Percentiles rank a stretch among this genome's conserved stretches.
Evolutionary conservation across 257 asterid species (phyloP).

Genomic region (Agastache rugosa): DNA sequence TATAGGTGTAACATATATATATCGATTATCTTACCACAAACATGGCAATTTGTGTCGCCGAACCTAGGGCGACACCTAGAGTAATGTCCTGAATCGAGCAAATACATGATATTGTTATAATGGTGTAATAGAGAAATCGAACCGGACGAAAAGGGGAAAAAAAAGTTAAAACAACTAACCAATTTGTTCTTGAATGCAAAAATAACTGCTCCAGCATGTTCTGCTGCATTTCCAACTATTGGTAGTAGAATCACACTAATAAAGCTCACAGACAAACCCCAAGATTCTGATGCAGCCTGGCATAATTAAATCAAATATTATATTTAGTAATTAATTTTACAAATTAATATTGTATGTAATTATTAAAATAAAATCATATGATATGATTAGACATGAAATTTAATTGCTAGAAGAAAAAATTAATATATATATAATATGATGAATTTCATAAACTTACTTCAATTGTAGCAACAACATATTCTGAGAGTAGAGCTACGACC

Average conservation of each 20-base stretch:
- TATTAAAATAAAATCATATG: neutral
- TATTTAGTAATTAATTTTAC: no score
- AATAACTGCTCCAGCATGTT: constrained; percentile 93
- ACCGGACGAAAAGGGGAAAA: neutral
- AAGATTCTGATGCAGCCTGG: constrained; percentile 76
- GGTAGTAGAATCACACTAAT: constrained; percentile 90
- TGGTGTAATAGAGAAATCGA: neutral
- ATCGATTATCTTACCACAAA: constrained; percentile 65
- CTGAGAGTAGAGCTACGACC: constrained; percentile 72
- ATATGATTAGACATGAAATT: neutral
- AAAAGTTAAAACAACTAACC: constrained; percentile 42
- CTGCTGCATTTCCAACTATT: constrained; percentile 96
- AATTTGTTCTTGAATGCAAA: constrained; percentile 95
- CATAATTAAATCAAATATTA: neutral
- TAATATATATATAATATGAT: no score
- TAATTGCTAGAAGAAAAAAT: no score
- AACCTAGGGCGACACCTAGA: constrained; percentile 65
- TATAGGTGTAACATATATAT: neutral
- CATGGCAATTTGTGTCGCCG: constrained; percentile 74
- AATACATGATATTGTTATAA: neutral
- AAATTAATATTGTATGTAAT: neutral
- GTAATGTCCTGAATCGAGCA: constrained; percentile 53
- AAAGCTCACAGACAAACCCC: constrained; percentile 94
- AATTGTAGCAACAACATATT: constrained; percentile 78
- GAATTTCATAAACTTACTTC: constrained; percentile 53